Conservation (phyloP, 371 early-diverging fungal genomes). For the Apophysomyces variabilis region DNA sequence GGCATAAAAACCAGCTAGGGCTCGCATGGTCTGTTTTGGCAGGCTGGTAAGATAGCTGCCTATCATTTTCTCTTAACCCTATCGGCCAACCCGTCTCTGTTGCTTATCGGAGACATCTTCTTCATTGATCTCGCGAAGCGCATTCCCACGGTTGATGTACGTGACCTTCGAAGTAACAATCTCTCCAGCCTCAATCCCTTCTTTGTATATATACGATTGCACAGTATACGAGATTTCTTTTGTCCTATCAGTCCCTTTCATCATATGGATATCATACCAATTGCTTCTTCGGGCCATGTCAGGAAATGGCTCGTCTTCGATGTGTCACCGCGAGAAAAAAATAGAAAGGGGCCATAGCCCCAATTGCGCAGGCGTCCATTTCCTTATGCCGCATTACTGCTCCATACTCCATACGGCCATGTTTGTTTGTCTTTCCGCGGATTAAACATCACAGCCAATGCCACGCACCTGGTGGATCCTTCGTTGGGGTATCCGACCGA, state of each 20-base stretch:
- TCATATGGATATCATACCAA: not conserved
- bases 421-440: constrained; percentile 1
- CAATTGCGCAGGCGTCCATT: not conserved
- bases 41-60: not conserved
- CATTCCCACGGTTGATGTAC: not conserved
- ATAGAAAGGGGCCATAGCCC: not conserved
- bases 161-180: not conserved
- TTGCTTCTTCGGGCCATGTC: not conserved
- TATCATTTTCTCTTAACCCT: not conserved
- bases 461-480: not conserved
- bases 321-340: not conserved
- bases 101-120: not conserved
- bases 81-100: not conserved
- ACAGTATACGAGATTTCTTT: not conserved
- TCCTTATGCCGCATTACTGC: not conserved
- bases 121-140: not conserved
- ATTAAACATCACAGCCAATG: not conserved
- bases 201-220: not conserved
- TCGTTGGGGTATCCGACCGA: not conserved
- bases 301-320: not conserved
- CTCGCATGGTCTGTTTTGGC: not conserved
- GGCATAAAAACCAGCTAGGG: not conserved
- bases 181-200: not conserved
- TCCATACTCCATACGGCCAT: constrained; percentile 7
- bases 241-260: not conserved